Conservation (phyloP, 1,139 yeast species). For the Pichia sp. region DNA sequence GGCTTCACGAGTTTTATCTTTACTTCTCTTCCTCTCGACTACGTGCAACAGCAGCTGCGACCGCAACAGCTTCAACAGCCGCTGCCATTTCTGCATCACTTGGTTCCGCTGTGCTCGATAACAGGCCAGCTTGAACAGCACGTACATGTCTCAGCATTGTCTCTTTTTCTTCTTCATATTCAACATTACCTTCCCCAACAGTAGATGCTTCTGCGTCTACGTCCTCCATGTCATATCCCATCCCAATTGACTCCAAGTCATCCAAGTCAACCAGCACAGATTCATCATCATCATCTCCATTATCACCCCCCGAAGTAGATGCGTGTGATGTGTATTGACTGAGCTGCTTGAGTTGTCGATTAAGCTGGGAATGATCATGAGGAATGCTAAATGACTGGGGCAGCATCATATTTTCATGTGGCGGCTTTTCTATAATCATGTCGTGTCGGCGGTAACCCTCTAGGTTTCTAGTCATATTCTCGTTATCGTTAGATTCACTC, state of each 20-base stretch:
- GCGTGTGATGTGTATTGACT: constrained; percentile 20
- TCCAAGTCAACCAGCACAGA: constrained; percentile 14
- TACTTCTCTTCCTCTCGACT: neutral
- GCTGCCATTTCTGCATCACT: constrained; percentile 20
- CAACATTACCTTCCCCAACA: constrained; percentile 1
- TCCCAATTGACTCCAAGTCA: constrained; percentile 11
- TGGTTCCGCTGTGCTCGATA: constrained; percentile 9
- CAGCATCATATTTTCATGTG: constrained; percentile 5
- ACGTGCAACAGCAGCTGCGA: constrained; percentile 13
- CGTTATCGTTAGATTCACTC: neutral
- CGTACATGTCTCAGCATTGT: constrained; percentile 15
- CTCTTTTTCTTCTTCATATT: constrained; percentile 15
- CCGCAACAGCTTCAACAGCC: constrained; percentile 20
- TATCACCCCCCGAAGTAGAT: constrained; percentile 12
- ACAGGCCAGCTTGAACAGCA: constrained; percentile 12
- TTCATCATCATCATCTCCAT: constrained; percentile 9
- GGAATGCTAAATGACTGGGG: constrained; percentile 10
- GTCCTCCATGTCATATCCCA: constrained; percentile 8
- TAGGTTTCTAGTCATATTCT: neutral
- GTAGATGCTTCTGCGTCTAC: constrained; percentile 3
- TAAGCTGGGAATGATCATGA: constrained; percentile 28
- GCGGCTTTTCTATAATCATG: neutral
- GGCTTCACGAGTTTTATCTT: neutral
- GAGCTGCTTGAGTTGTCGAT: constrained; percentile 29
- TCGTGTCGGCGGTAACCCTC: neutral